Conservation (phyloP, 169 alveolate genomes). For the Plasmodium cynomolgi region DNA sequence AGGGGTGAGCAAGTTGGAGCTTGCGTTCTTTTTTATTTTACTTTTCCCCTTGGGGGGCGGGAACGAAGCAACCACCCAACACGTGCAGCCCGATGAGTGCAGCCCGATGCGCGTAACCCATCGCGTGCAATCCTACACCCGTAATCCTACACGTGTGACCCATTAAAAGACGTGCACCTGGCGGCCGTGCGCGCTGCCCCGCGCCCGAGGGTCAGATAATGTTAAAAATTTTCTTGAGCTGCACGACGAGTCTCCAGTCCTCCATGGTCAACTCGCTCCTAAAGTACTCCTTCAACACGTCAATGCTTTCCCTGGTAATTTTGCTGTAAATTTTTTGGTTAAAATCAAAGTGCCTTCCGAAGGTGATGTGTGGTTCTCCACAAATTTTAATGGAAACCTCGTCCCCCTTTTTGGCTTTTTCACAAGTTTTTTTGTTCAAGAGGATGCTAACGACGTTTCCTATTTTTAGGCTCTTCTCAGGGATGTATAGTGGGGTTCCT, state of each 20-base stretch:
- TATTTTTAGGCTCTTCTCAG: conserved; percentile 92
- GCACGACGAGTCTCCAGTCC: conserved; percentile 95
- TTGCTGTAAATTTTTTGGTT: conserved; percentile 89
- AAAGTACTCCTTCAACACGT: conserved; percentile 94
- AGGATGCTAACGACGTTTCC: conserved; percentile 97
- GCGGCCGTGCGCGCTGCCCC: neutral
- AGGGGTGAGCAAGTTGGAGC: no score
- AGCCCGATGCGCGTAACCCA: no score
- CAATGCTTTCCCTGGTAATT: conserved; percentile 95
- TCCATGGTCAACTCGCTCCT: conserved; percentile 95
- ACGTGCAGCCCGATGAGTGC: no score
- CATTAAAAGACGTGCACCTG: neutral
- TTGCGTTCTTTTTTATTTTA: no score
- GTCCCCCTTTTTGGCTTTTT: conserved; percentile 93
- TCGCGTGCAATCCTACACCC: no score
- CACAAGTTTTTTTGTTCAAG: conserved; percentile 93
- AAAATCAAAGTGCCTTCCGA: conserved; percentile 97
- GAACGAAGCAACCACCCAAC: neutral
- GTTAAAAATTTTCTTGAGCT: conserved; percentile 87
- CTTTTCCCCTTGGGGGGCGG: no score
- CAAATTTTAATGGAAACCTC: conserved; percentile 91
- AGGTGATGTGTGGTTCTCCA: conserved; percentile 92
- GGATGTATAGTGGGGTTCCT: conserved; percentile 96
- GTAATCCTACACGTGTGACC: no score
- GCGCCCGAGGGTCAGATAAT: conserved; percentile 71